Percentiles rank a stretch among this genome's conserved stretches.
These are phyloP conservation scores for Physaria fendleri DNA, from an alignment of 345 rosid genomes.

Conservation along the genomic window DNA sequence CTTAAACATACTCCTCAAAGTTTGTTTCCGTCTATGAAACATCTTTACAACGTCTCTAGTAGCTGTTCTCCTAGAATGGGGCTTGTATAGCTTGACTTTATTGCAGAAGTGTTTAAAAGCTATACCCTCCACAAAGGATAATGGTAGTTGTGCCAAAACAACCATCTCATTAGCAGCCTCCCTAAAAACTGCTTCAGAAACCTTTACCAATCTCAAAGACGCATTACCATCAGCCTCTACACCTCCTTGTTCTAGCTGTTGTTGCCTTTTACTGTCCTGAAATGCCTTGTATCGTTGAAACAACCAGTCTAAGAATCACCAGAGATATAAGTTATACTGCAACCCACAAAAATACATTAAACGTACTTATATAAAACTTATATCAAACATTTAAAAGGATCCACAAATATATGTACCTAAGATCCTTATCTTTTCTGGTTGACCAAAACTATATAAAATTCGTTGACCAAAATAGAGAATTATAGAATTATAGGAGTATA, in stretches of 20 bases:
- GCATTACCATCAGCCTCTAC: not conserved
- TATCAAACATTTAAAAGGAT: too few relatives aligned
- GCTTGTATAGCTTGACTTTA: not conserved
- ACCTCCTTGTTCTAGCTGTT: not conserved
- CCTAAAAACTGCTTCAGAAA: not conserved
- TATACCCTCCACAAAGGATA: not conserved
- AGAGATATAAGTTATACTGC: too few relatives aligned
- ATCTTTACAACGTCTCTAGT: not conserved
- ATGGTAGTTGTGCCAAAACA: not conserved
- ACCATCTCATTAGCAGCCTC: not conserved
- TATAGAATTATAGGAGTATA: too few relatives aligned
- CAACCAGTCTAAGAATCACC: too few relatives aligned
- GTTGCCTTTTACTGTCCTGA: not conserved
- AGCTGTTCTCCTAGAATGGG: not conserved
- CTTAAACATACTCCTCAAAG: not conserved
- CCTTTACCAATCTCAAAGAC: not conserved
- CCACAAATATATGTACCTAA: too few relatives aligned
- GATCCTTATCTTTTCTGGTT: too few relatives aligned
- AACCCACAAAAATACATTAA: too few relatives aligned
- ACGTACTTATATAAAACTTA: too few relatives aligned
- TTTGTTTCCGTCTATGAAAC: not conserved
- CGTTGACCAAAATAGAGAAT: too few relatives aligned
- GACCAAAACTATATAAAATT: too few relatives aligned
- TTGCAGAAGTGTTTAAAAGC: not conserved
- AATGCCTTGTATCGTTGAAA: not conserved